Evolutionary conservation across 768 basidiomycete species (phyloP).

Genomic region (Lactifluus echinatus): DNA sequence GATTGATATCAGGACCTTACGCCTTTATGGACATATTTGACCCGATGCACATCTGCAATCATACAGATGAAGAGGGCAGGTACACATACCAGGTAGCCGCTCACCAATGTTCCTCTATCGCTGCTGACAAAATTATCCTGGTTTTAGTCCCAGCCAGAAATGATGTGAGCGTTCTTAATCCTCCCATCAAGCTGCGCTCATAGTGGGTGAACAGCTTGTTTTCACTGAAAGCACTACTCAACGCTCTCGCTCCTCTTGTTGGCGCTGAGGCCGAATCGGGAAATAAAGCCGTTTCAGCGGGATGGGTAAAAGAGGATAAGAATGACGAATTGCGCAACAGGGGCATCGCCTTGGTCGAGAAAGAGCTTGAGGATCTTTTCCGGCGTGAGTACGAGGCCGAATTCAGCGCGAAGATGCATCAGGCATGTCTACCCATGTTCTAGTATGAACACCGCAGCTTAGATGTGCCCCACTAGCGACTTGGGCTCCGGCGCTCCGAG

Average conservation of each 20-base stretch:
- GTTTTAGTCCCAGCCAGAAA: conserved; percentile 58
- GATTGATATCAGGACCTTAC: conserved; percentile 59
- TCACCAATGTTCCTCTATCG: background rate
- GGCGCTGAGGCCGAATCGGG: conserved; percentile 65
- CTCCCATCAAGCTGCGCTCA: conserved; percentile 5
- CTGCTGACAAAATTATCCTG: no score
- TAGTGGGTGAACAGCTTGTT: conserved; percentile 42
- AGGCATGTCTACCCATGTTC: conserved; percentile 33
- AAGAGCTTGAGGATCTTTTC: conserved; percentile 53
- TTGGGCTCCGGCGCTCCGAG: conserved; percentile 57
- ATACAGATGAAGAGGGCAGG: conserved; percentile 68
- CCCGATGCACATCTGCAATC: conserved; percentile 81
- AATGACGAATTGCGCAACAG: conserved; percentile 53
- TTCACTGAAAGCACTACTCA: conserved; percentile 70
- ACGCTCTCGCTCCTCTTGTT: conserved; percentile 74
- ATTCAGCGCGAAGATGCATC: conserved; percentile 64
- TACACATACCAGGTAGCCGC: conserved; percentile 60
- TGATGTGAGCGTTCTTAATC: conserved; percentile 47
- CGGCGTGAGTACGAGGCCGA: conserved; percentile 52
- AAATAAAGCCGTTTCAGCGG: conserved; percentile 38
- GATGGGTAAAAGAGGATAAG: conserved; percentile 54
- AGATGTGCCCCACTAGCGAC: conserved; percentile 42
- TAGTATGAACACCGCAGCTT: background rate
- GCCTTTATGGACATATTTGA: conserved; percentile 96
- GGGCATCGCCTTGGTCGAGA: conserved; percentile 43